A percentile compares a stretch with the other conserved stretches of the same genome.
These are phyloP conservation scores for Melampsora larici-populina DNA, from an alignment of 1,284 basidiomycete species.

Conservation along the genomic window DNA sequence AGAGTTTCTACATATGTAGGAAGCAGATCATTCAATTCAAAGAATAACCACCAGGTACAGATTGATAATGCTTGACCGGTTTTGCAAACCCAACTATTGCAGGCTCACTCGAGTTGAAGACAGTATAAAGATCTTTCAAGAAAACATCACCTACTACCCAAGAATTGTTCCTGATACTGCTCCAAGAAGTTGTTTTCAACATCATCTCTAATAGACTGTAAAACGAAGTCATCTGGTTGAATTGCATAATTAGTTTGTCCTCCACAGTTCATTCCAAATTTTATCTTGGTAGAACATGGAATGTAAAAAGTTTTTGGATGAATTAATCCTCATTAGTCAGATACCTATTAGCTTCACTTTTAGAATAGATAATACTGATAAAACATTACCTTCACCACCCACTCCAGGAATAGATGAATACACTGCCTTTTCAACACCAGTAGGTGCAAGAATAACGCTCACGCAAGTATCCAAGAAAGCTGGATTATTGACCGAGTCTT, in stretches of 20 bases:
- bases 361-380: background rate
- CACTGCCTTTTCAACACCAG: background rate
- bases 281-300: conserved; percentile 8
- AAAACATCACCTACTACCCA: conserved; percentile 33
- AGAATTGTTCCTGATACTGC: conserved; percentile 16
- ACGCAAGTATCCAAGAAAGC: conserved; percentile 32
- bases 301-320: conserved; percentile 16
- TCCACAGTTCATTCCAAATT: conserved; percentile 20
- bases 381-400: conserved; percentile 13
- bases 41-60: too few species aligned
- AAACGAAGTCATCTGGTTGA: conserved; percentile 24
- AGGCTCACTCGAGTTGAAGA: conserved; percentile 15
- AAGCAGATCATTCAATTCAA: too few species aligned
- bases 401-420: conserved; percentile 23
- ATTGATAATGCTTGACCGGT: conserved; percentile 16
- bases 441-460: conserved; percentile 14
- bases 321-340: background rate
- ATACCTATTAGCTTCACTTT: too few species aligned
- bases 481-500: conserved; percentile 6
- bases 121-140: conserved; percentile 27
- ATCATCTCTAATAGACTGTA: conserved; percentile 1
- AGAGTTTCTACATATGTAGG: too few species aligned
- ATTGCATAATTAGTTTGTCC: conserved; percentile 15
- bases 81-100: conserved; percentile 22
- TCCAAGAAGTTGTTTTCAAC: conserved; percentile 16